These are phyloP conservation scores for Xylaria sp. DNA, from an alignment of 2,329 filamentous ascomycete species.

Conservation along the genomic window DNA sequence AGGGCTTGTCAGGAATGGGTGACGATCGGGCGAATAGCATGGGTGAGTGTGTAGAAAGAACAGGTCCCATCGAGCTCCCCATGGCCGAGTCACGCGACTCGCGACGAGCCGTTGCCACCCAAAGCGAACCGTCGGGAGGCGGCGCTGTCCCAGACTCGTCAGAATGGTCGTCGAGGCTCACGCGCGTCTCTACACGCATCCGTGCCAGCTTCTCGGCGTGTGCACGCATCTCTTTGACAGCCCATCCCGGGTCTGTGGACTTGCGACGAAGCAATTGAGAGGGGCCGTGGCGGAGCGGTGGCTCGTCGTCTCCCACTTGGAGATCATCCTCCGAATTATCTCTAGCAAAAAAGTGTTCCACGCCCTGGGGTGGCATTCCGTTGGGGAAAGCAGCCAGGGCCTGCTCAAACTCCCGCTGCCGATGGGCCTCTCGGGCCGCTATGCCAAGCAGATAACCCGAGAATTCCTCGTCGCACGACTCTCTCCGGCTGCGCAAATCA, in stretches of 20 bases:
- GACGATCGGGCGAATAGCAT: conserved; percentile 38
- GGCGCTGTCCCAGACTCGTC: conserved; percentile 43
- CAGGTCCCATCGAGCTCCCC: conserved; percentile 41
- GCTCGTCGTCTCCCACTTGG: conserved; percentile 52
- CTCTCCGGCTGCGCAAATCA: conserved; percentile 63
- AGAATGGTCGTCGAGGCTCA: conserved; percentile 48
- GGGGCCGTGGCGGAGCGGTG: conserved; percentile 51
- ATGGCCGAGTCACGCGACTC: conserved; percentile 44
- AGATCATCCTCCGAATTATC: conserved; percentile 69
- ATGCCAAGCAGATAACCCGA: conserved; percentile 81
- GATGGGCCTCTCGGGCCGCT: conserved; percentile 81
- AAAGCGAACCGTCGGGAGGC: conserved; percentile 46
- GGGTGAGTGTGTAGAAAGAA: conserved; percentile 41
- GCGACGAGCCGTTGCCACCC: conserved; percentile 44
- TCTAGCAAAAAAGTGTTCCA: conserved; percentile 76
- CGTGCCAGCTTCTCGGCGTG: conserved; percentile 74
- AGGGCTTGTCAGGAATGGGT: conserved; percentile 36
- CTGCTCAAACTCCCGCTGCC: conserved; percentile 76
- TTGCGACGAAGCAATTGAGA: conserved; percentile 61
- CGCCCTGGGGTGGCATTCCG: conserved; percentile 73
- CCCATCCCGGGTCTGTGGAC: conserved; percentile 75
- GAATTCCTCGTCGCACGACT: conserved; percentile 79
- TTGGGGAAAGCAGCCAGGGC: conserved; percentile 81
- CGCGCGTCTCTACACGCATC: conserved; percentile 54
- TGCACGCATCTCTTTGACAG: conserved; percentile 81